These are phyloP conservation scores for Podospora didyma DNA, from an alignment of 495 filamentous ascomycete genomes.

Conservation along the genomic window DNA sequence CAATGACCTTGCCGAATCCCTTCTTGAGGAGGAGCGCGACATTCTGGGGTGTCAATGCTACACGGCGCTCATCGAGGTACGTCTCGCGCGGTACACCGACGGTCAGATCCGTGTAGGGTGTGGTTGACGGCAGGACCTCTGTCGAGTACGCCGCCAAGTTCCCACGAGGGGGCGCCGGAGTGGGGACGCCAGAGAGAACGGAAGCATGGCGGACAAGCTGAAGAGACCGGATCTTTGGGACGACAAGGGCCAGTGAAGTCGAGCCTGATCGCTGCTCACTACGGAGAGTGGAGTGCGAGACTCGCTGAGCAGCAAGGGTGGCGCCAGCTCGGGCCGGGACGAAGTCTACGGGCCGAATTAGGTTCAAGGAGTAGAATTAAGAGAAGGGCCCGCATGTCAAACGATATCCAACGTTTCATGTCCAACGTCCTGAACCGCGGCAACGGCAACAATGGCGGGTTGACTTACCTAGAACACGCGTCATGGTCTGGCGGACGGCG, in stretches of 20 bases:
- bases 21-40: constrained; percentile 73
- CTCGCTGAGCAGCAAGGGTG: constrained; percentile 22
- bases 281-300: constrained; percentile 28
- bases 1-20: constrained; percentile 66
- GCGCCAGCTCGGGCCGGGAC: constrained; percentile 8
- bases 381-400: neutral
- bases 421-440: too few species aligned
- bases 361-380: constrained; percentile 3
- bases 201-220: constrained; percentile 33
- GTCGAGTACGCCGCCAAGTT: constrained; percentile 25
- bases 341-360: constrained; percentile 14
- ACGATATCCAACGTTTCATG: neutral
- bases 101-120: constrained; percentile 62
- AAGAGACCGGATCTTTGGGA: constrained; percentile 14
- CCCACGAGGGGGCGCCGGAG: constrained; percentile 2
- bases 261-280: constrained; percentile 10
- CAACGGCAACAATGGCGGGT: neutral
- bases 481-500: constrained; percentile 5
- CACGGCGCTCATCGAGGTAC: constrained; percentile 67
- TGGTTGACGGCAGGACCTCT: constrained; percentile 43
- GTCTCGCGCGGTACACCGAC: constrained; percentile 71
- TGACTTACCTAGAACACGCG: constrained; percentile 19
- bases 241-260: constrained; percentile 18
- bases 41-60: constrained; percentile 77
- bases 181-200: constrained; percentile 22